These are phyloP conservation scores for Peronospora farinosa DNA, from an alignment of 352 stramenopile genomes.

Conservation along the genomic window DNA sequence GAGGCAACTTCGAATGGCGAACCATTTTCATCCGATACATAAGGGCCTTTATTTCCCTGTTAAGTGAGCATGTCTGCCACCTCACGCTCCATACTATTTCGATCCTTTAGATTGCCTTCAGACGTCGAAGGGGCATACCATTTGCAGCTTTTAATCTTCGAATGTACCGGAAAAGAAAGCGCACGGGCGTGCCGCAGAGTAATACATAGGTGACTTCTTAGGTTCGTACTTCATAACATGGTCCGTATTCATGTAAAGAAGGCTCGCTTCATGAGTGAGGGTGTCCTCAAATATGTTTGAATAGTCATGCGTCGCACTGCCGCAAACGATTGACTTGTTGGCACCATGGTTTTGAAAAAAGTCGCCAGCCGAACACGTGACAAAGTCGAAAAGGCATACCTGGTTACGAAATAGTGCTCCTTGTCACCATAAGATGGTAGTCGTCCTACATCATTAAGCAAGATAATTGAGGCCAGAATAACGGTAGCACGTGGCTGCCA, in stretches of 20 bases:
- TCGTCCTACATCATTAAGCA: conserved; percentile 15
- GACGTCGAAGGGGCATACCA: conserved; percentile 40
- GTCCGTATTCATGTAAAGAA: conserved; percentile 53
- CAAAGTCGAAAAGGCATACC: conserved; percentile 39
- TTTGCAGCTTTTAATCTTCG: conserved; percentile 26
- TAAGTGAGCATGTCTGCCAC: conserved; percentile 22
- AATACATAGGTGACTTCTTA: conserved; percentile 30
- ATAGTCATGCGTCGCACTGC: conserved; percentile 42
- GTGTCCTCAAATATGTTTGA: conserved; percentile 23
- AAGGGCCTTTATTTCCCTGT: conserved; percentile 17
- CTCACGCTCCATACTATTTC: conserved; percentile 9
- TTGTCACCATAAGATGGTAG: conserved; percentile 48
- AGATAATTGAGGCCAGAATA: conserved; percentile 38
- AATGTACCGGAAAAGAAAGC: conserved; percentile 41
- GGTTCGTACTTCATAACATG: conserved; percentile 37
- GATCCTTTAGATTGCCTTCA: conserved; percentile 20
- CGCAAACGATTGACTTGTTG: conserved; percentile 37
- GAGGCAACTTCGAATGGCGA: conserved; percentile 13
- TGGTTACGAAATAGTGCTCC: conserved; percentile 35
- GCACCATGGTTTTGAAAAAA: conserved; percentile 25
- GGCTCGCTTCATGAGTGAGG: conserved; percentile 18
- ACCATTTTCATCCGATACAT: conserved; percentile 13
- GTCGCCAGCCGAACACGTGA: conserved; percentile 31
- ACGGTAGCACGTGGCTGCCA: conserved; percentile 36
- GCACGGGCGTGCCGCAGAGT: conserved; percentile 26